Base-by-base conservation (phyloP, 164 flowering plant species). In the Paratinospora sagittata region DNA sequence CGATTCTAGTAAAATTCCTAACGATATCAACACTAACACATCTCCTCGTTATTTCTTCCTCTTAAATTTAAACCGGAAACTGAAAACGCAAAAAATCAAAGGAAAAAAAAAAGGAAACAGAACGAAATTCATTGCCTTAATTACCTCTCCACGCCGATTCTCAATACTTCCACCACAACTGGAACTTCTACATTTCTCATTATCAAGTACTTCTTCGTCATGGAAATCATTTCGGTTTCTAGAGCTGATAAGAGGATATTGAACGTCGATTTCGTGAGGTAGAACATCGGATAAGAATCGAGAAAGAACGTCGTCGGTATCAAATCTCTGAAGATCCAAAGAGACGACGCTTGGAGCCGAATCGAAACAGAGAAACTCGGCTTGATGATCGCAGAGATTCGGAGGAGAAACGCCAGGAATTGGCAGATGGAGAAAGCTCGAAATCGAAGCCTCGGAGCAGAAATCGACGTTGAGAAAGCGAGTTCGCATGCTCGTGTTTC, bases 381-480 rank as follows among this genome's bases (percentile, higher is more conserved):
- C 78, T 68, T n/a, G n/a, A n/a, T 73, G 67, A 14, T 24, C 30
- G 67, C 62, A 45, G 77, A 70, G 39, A 58, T 30, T 34, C 10
- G 82, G 63, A 52, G 86, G 76, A 76, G 79, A 27, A 27, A 83
- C 65, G 34, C 66, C 78, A 73, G 85, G 86, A 37, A 72, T 76
- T 17, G 84, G 87, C 45, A 88, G 78, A 63, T 72, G 78, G 74
- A 81, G 79, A 82, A 86, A 85, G 34, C 69, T 73, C 66, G 6
- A n/a, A 34, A 34, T 34, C 41, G 82, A 68, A 70, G 81, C 33
- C 41, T 72, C 33, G 37, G 61, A 23, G 83, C 81, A 84, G 86
- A 66, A 88, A 43, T 88, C 88, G 71, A 70, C 52, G 83, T 76
- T 74, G 75, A 85, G 88, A 77, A 87, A 89, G 33, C 91, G 92